Evolutionary conservation across 163 green algal species (phyloP), one percentile per base, ranked within the genome.

Genomic region (Scenedesmus sp.): DNA sequence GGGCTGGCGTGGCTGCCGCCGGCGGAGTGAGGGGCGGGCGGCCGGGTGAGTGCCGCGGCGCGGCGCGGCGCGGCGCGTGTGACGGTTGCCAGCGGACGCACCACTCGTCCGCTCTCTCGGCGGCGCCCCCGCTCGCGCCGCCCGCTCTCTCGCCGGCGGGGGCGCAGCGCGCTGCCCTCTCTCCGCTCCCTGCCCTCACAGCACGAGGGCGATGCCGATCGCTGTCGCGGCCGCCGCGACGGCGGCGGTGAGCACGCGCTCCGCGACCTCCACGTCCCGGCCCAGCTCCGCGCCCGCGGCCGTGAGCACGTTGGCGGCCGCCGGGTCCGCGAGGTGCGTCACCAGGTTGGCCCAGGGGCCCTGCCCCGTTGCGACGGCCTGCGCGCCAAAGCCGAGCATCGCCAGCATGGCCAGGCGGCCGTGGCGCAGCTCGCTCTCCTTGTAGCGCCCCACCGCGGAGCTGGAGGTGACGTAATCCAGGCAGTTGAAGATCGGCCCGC

Each of bases 401-500:
- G 92, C 89, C 24, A 98, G 42, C 94, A 98, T 97, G 36, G 94
- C 94, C 9, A 98, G 80, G 45, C 94, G 83, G 20, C 94, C 94
- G 67, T 97, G 96, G 78, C 93, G 93, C 60, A 98, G 89, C 82
- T 97, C 92, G 78, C 92, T 91, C 53, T 89, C 83, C 80, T 94
- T 90, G 75, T 88, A 91, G 31, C 63, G 57, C 65, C 60, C 67
- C 7, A 75, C 63, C 1, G 80, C 80, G 5, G 60, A 70, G 28
- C 51, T 39, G 3, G 45, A 64, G 26, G 63, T 64, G 47, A 85
- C 71, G 34, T 79, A 56, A 18, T 53, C 44, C 31, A 72, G 57
- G 26, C 50, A 97, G 91, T 99, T 99, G 92, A 99, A 99, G 75
- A 96, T 91, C 9, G 87, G 70, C 42, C 93, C 92, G 67, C 89